phyloP scores from a whole-genome alignment of 1,284 basidiomycete species.

The Apiotrichum veenhuisii region DNA sequence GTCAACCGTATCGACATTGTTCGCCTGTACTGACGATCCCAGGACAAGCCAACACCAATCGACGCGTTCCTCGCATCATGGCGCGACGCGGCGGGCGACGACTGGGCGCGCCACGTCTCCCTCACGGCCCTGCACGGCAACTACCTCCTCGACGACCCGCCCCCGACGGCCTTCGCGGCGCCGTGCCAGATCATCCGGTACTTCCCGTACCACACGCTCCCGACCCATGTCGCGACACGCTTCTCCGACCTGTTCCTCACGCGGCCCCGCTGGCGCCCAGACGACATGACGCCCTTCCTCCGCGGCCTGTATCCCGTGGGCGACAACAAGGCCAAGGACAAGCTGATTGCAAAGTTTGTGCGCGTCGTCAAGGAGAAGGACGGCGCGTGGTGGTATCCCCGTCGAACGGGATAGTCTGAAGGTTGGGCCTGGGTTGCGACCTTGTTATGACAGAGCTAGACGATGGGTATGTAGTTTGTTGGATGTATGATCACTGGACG shows the following conservation, averaged over 20 bases:
- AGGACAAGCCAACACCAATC: conserved; percentile 31
- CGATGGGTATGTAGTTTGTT: too few species aligned
- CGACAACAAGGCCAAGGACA: conserved; percentile 74
- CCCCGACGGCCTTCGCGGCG: conserved; percentile 21
- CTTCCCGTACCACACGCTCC: conserved; percentile 69
- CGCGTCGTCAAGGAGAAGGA: conserved; percentile 70
- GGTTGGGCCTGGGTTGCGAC: too few species aligned
- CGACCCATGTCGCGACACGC: conserved; percentile 66
- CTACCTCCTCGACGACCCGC: conserved; percentile 54
- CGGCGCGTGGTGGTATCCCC: conserved; percentile 45
- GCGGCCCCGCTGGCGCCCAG: conserved; percentile 67
- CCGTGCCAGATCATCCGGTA: conserved; percentile 54
- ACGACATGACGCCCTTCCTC: conserved; percentile 76
- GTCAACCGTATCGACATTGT: conserved; percentile 1
- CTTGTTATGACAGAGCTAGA: too few species aligned
- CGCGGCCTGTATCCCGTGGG: conserved; percentile 68
- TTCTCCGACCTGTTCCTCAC: conserved; percentile 81
- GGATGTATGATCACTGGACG: too few species aligned
- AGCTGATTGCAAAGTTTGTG: conserved; percentile 77
- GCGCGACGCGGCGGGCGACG: conserved; percentile 67
- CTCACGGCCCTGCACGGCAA: conserved; percentile 62
- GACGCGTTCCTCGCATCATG: conserved; percentile 62
- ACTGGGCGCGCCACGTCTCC: conserved; percentile 60
- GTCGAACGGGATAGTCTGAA: conserved; percentile 30
- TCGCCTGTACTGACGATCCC: conserved; percentile 52